Base-by-base conservation (phyloP, 2,329 filamentous ascomycete species). In the Colletotrichum tropicicola region DNA sequence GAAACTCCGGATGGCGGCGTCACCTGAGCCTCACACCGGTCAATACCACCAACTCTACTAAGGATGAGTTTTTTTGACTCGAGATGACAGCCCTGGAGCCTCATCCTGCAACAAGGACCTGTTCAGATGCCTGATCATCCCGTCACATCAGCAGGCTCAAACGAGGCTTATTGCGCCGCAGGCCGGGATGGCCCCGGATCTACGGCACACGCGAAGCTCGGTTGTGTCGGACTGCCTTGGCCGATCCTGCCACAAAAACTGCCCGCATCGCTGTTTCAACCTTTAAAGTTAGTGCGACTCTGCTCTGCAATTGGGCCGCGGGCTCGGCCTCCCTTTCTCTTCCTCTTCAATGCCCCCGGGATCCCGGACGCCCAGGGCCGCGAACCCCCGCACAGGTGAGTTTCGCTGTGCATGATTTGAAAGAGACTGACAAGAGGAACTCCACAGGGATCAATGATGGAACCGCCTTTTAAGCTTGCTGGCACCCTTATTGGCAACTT, bases 51-150 rank as follows among this genome's bases (percentile, higher is more conserved):
- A 48, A 35, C 43, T 21, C 28, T 37, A 39, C 35, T 45, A 19
- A 30, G 49, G 57, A 62, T 48, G 57, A 56, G 3, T 51, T 45
- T 51, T 44, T 45, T 44, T 45, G 57, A 65, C 57, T 55, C 57
- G 44, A 51, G 58, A 65, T 65, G 62, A 62, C 62, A 65, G 58
- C 58, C 49, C 51, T 21, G 43, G 32, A 37, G 49, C 27, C 49
- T 45, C 49, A 39, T 39, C 8, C 35, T 56, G 57, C 43, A 55
- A 51, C 49, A 37, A n/a, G 41, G 30, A 49, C 35, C 45, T 44
- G 62, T 62, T 65, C 49, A 61, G 62, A 62, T 65, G 51, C 62
- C 51, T 65, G 57, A 51, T 62, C 44, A 49, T 65, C 49, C 62
- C 57, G 57, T 65, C 62, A 62, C 28, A 62, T 51, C 57, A 47